These are phyloP conservation scores for Clavispora asparagi DNA, from an alignment of 805 yeast genomes.

Conservation along the genomic window DNA sequence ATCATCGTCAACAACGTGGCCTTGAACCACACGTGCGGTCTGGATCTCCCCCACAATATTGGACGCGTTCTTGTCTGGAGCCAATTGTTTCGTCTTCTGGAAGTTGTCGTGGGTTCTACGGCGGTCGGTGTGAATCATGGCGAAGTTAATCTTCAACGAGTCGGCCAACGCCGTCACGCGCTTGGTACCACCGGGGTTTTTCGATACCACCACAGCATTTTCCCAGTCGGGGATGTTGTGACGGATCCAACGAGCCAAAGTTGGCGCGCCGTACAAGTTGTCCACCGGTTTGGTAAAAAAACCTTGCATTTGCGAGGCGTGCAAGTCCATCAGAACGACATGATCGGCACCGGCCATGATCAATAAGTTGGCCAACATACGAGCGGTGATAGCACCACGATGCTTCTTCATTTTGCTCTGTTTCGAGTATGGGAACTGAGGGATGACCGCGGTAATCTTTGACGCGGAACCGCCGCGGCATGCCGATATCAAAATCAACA, in stretches of 20 bases:
- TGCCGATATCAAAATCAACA: constrained; percentile 87
- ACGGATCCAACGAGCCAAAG: constrained; percentile 92
- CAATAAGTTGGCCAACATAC: constrained; percentile 92
- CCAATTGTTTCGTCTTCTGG: constrained; percentile 33
- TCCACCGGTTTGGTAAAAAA: constrained; percentile 97
- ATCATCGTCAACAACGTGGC: constrained; percentile 93
- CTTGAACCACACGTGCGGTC: constrained; percentile 93
- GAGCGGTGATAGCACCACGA: constrained; percentile 97
- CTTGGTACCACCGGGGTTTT: constrained; percentile 98
- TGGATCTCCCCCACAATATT: constrained; percentile 77
- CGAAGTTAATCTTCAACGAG: constrained; percentile 89
- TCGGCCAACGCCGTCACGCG: constrained; percentile 98
- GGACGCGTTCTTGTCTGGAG: constrained; percentile 55
- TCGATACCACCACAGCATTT: constrained; percentile 94
- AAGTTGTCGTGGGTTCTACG: constrained; percentile 75
- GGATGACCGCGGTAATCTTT: constrained; percentile 93
- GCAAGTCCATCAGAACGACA: constrained; percentile 93
- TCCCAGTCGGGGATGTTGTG: constrained; percentile 82
- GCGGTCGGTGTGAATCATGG: constrained; percentile 98
- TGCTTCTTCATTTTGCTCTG: constrained; percentile 98
- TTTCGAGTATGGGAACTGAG: constrained; percentile 90
- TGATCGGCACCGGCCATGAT: constrained; percentile 99
- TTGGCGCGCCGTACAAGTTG: constrained; percentile 93
- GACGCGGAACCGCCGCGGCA: constrained; percentile 98
- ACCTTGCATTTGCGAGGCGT: constrained; percentile 99